A percentile compares a stretch with the other conserved stretches of the same genome.
Evolutionary conservation across 352 stramenopile species (phyloP).

Genomic region (Discostella stelligera): DNA sequence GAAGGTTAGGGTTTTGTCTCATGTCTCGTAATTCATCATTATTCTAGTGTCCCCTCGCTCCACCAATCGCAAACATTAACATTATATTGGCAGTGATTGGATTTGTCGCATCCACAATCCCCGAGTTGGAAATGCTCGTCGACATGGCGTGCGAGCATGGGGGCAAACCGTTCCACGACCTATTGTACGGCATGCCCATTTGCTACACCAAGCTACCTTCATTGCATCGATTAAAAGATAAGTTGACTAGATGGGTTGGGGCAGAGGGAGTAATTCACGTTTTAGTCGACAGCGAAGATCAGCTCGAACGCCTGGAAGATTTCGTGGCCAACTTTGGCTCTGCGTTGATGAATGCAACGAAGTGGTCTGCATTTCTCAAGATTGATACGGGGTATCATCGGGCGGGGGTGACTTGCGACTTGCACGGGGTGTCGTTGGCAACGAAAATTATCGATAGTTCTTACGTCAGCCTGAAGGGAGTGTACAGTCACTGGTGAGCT

Average conservation of each 20-base stretch:
- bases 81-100: conserved; percentile 22
- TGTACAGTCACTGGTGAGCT: conserved; percentile 50
- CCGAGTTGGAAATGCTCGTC: conserved; percentile 35
- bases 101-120: conserved; percentile 45
- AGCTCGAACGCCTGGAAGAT: conserved; percentile 36
- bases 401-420: conserved; percentile 24
- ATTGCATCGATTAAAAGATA: conserved; percentile 17
- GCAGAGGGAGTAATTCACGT: conserved; percentile 24
- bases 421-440: conserved; percentile 21
- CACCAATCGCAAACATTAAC: background rate
- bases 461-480: conserved; percentile 25
- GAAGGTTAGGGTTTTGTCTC: conserved; percentile 3
- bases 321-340: conserved; percentile 15
- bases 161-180: conserved; percentile 26
- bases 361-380: conserved; percentile 45
- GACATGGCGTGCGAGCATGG: conserved; percentile 14
- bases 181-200: conserved; percentile 42
- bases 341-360: background rate
- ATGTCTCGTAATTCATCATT: background rate
- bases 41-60: background rate
- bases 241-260: conserved; percentile 11
- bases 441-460: conserved; percentile 38
- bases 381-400: conserved; percentile 51
- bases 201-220: conserved; percentile 25
- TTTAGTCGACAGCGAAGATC: conserved; percentile 32